phyloP scores from a whole-genome alignment of 768 basidiomycete species.

The Podaxis pistillaris region DNA sequence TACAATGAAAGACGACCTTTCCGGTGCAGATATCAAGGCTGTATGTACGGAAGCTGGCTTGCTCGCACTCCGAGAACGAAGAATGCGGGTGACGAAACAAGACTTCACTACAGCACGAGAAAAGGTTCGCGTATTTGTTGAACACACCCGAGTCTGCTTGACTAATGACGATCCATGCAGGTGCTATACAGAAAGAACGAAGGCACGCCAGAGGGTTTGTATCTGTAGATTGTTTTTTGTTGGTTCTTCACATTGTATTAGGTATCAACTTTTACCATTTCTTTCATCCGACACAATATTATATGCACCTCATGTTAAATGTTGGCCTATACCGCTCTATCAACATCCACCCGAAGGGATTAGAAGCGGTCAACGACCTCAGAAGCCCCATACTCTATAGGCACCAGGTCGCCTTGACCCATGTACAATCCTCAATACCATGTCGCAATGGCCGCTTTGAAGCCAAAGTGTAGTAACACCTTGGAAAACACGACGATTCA shows the following conservation, averaged over 20 bases:
- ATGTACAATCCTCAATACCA: no score
- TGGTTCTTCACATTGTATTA: neutral
- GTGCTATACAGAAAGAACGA: conserved; percentile 97
- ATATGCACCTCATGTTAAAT: neutral
- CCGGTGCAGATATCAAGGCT: conserved; percentile 98
- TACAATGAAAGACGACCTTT: conserved; percentile 92
- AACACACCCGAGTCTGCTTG: conserved; percentile 8
- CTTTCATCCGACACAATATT: neutral
- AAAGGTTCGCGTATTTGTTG: conserved; percentile 54
- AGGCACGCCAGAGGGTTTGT: conserved; percentile 35
- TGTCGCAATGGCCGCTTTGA: no score
- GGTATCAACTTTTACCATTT: neutral
- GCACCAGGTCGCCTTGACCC: no score
- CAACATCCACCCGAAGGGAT: neutral
- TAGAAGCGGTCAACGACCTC: neutral
- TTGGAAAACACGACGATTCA: no score
- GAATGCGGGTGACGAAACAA: conserved; percentile 90
- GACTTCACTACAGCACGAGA: conserved; percentile 92
- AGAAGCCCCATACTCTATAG: no score
- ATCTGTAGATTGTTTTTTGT: neutral
- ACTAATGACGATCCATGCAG: conserved; percentile 31
- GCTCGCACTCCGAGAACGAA: conserved; percentile 87
- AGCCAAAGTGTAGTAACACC: no score
- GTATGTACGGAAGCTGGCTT: conserved; percentile 99
- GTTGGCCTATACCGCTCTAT: neutral